phyloP scores from a whole-genome alignment of 2,329 filamentous ascomycete species.

The Pseudogymnoascus sp. region DNA sequence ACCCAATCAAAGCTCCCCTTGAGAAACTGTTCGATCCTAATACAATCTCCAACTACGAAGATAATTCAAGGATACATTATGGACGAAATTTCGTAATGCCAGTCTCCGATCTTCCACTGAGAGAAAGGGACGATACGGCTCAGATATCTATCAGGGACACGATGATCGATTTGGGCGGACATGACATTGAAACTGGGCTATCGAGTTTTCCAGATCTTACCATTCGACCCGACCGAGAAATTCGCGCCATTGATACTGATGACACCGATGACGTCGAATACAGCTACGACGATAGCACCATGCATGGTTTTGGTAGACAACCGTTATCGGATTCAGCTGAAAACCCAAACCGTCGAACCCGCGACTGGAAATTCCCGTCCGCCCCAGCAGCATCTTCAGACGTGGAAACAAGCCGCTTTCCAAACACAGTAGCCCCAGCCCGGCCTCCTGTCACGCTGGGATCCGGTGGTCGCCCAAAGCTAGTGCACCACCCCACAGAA shows the following conservation, averaged over 20 bases:
- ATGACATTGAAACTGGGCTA: conserved; percentile 45
- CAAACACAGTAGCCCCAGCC: conserved; percentile 31
- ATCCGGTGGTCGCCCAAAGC: conserved; percentile 33
- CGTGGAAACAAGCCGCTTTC: conserved; percentile 44
- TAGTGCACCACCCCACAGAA: conserved; percentile 44
- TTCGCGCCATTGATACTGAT: conserved; percentile 14
- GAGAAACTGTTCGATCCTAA: conserved; percentile 60
- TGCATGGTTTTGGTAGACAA: conserved; percentile 37
- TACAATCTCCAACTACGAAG: conserved; percentile 54
- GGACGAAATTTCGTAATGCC: conserved; percentile 36
- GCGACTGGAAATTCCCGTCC: conserved; percentile 51
- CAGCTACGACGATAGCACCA: conserved; percentile 4
- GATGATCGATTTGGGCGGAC: conserved; percentile 53
- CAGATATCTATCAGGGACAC: conserved; percentile 47
- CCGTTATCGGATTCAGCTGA: conserved; percentile 52
- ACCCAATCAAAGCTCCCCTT: conserved; percentile 48
- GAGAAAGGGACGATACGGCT: conserved; percentile 42
- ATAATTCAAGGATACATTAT: conserved; percentile 55
- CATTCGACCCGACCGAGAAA: conserved; percentile 32
- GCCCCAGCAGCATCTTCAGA: conserved; percentile 44
- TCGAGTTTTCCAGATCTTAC: conserved; percentile 54
- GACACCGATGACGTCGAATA: conserved; percentile 17
- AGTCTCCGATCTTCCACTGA: conserved; percentile 47
- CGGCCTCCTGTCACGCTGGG: conserved; percentile 23
- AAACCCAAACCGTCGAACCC: conserved; percentile 40